These are phyloP conservation scores for Calonectria pseudoturangicola DNA, from an alignment of 2,329 filamentous ascomycete species.

Conservation along the genomic window DNA sequence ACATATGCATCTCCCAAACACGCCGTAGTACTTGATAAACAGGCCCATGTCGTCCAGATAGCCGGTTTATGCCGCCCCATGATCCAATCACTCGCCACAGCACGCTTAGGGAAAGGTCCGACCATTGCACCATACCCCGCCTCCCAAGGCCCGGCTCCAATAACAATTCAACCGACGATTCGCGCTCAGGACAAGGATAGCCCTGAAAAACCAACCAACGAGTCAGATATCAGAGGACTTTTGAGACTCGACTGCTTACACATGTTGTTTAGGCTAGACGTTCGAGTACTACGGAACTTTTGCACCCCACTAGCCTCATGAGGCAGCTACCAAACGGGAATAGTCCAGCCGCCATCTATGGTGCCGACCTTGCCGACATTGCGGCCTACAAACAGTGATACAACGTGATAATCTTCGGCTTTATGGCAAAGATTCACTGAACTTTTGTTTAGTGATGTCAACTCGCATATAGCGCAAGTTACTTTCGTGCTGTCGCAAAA, in stretches of 20 bases:
- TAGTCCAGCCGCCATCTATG: background rate
- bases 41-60: background rate
- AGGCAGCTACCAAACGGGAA: constrained; percentile 33
- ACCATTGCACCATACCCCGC: constrained; percentile 19
- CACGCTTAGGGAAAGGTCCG: constrained; percentile 8
- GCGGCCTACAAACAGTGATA: constrained; percentile 3
- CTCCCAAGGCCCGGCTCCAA: background rate
- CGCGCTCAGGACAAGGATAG: constrained; percentile 5
- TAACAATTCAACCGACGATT: constrained; percentile 17
- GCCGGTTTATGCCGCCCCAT: background rate
- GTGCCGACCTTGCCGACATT: constrained; percentile 36
- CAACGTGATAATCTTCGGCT: constrained; percentile 2
- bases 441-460: constrained; percentile 28
- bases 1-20: background rate
- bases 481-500: background rate
- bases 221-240: constrained; percentile 26
- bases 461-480: constrained; percentile 32
- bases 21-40: constrained; percentile 6
- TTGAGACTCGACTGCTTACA: constrained; percentile 22
- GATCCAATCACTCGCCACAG: constrained; percentile 4
- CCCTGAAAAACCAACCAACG: constrained; percentile 11
- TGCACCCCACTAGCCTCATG: constrained; percentile 38
- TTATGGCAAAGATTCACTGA: constrained; percentile 19
- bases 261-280: constrained; percentile 21
- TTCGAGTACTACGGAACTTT: constrained; percentile 34